Evolutionary conservation across 2,329 filamentous ascomycete species (phyloP).

Genomic region (Emericellopsis atlantica): DNA sequence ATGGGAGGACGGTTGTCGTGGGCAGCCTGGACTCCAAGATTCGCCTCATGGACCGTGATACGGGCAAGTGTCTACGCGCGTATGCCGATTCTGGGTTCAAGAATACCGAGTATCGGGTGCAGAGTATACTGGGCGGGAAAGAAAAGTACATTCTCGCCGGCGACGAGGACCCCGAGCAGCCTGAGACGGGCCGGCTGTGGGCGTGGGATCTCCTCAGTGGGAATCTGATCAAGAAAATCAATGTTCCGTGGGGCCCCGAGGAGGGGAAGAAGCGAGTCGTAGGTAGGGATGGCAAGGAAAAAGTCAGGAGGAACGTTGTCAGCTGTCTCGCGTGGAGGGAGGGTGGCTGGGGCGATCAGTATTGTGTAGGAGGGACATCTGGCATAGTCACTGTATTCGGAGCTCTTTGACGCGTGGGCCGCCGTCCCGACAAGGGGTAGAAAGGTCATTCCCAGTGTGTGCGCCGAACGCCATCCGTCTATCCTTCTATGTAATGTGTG

Average conservation of each 20-base stretch:
- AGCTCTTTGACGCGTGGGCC: conserved; percentile 8
- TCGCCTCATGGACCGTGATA: conserved; percentile 67
- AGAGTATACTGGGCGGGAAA: conserved; percentile 60
- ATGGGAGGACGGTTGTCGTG: conserved; percentile 63
- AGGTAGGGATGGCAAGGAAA: conserved; percentile 47
- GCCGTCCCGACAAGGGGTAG: conserved; percentile 1
- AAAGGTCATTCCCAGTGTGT: neutral
- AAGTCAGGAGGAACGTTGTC: conserved; percentile 44
- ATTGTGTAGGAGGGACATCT: conserved; percentile 52
- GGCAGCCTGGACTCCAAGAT: conserved; percentile 65
- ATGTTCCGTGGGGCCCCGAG: conserved; percentile 42
- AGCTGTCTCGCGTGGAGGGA: conserved; percentile 53
- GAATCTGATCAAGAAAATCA: conserved; percentile 49
- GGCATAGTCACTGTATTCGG: conserved; percentile 54
- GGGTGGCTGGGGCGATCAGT: conserved; percentile 49
- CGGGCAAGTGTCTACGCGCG: conserved; percentile 59
- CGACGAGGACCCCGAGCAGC: conserved; percentile 46
- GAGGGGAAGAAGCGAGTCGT: conserved; percentile 37
- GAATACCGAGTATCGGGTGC: conserved; percentile 63
- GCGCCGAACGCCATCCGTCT: neutral
- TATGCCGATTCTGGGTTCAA: conserved; percentile 47
- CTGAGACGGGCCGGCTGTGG: conserved; percentile 49
- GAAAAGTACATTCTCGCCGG: conserved; percentile 73
- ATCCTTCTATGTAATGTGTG: neutral
- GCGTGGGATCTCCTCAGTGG: conserved; percentile 80